Base-by-base conservation (phyloP, 1,284 basidiomycete genomes). In the Pseudozyma hubeiensis region DNA sequence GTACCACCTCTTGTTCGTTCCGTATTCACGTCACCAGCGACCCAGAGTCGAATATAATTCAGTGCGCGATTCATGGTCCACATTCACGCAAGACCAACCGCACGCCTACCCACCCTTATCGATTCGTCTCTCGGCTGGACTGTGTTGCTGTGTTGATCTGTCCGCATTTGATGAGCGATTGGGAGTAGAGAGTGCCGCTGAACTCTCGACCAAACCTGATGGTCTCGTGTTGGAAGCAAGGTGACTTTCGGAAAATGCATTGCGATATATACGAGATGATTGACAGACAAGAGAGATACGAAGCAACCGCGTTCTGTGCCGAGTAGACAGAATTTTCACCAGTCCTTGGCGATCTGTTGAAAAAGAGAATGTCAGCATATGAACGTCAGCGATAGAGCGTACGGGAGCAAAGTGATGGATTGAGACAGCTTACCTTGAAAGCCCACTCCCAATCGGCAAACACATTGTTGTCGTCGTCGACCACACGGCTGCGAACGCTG, bases 381-480 rank as follows among this genome's bases (percentile, higher is more conserved):
- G 24, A 24, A 24, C 24, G 24, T 24, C 24, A 4, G 24, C 24
- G 24, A 24, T 24, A 24, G 24, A 41, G 40, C 40, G 40, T 41
- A n/a, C 24, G 24, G 24, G 24, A 24, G 40, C 10, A n/a, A 13
- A 35, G 31, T 7, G n/a, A 11, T 13, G 13, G 39, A 13, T 13
- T 3, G 14, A 46, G 16, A n/a, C 5, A 4, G 17, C 71, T 63
- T 45, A 75, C 73, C 75, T 83, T 81, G 73, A 83, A 81, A 30
- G 75, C 72, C 80, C 80, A 82, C 17, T 73, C 70, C 92, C 91
- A 84, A 90, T 88, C 84, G 14, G 90, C 87, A 63, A 78, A 84
- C 30, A 84, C 81, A 16, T 88, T 88, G 16, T 89, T 89, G 81
- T 95, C 93, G 64, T 94, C 93, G 81, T 95, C 93, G 31, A 91